Evolutionary conservation across 1,284 basidiomycete species (phyloP).

Genomic region (Malassezia dermatis): DNA sequence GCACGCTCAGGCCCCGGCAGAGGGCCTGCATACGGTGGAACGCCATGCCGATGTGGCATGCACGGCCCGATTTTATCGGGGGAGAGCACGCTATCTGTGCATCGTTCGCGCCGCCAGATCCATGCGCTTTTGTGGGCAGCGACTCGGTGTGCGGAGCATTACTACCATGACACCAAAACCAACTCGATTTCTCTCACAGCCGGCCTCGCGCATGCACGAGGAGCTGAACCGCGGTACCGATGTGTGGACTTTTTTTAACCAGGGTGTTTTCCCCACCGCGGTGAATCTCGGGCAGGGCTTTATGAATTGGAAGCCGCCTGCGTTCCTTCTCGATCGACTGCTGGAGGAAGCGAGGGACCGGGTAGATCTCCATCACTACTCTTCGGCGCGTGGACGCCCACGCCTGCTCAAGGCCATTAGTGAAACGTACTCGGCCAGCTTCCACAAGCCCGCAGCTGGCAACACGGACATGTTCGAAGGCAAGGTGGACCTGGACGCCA

Average conservation of each 20-base stretch:
- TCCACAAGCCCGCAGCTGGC: constrained; percentile 21
- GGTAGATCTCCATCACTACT: constrained; percentile 44
- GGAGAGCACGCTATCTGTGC: neutral
- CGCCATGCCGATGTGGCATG: neutral
- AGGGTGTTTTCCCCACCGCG: constrained; percentile 37
- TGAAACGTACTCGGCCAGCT: constrained; percentile 23
- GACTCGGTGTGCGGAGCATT: neutral
- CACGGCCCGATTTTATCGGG: neutral
- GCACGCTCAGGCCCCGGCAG: neutral
- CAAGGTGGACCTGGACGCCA: neutral
- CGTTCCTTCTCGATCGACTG: constrained; percentile 29
- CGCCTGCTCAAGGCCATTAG: constrained; percentile 34
- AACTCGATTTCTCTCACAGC: constrained; percentile 24
- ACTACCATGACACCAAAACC: neutral
- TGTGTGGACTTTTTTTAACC: constrained; percentile 47
- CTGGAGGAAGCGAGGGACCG: constrained; percentile 20
- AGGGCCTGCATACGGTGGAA: neutral
- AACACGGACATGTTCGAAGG: constrained; percentile 8
- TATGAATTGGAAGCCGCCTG: constrained; percentile 44
- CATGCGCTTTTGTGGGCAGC: neutral
- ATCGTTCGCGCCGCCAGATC: neutral
- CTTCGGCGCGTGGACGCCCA: constrained; percentile 38
- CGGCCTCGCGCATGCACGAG: constrained; percentile 23
- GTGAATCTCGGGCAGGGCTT: constrained; percentile 47
- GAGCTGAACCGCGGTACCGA: constrained; percentile 35